Evolutionary conservation across 139 green algal genomes (phyloP), one percentile per base, ranked within the genome.

Genomic region (Penium margaritaceum): DNA sequence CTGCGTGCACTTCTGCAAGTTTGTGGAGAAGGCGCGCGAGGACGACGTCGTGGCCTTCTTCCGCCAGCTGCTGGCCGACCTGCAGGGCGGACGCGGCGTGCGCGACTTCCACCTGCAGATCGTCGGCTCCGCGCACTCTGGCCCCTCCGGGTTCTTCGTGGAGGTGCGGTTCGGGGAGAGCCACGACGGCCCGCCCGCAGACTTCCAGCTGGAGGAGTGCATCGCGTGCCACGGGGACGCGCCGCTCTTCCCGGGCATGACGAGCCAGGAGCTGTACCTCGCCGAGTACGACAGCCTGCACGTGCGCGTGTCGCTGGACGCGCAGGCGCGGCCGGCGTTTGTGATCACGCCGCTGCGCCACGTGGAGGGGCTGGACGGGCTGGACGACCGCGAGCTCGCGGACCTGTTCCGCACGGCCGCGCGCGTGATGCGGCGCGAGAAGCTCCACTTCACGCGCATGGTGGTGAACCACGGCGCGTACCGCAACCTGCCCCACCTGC

Each of bases 401-500:
- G 63, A 47, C 3, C 36, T 71, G 15, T 71, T 47, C 21, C 29
- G 53, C 32, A 71, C 63, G 1, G 63, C 63, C 3, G 9, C 7
- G 5, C 15, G 32, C 21, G 39, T 41, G 35, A 33, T 71, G 35
- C 32, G n/a, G 29, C 7, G 6, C 5, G 63, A 71, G 47, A 71
- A 71, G 47, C 14, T 71, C 6, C 15, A 51, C 6, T 71, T 35
- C 30, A 34, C 44, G n/a, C 39, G 44, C 29, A 71, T 71, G 63
- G 63, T 71, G 44, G 29, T 71, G 12, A 71, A 71, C 35, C 63
- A 71, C 47, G 63, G 63, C 14, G 35, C 44, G 44, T 71, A 71
- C 12, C 44, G 63, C 39, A 71, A 71, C 30, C 30, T 71, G 30
- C 63, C 63, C 17, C 63, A 71, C 14, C 63, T 71, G 32, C 63